Evolutionary conservation across 495 filamentous ascomycete species (phyloP).

Genomic region (Bombardia bombarda): DNA sequence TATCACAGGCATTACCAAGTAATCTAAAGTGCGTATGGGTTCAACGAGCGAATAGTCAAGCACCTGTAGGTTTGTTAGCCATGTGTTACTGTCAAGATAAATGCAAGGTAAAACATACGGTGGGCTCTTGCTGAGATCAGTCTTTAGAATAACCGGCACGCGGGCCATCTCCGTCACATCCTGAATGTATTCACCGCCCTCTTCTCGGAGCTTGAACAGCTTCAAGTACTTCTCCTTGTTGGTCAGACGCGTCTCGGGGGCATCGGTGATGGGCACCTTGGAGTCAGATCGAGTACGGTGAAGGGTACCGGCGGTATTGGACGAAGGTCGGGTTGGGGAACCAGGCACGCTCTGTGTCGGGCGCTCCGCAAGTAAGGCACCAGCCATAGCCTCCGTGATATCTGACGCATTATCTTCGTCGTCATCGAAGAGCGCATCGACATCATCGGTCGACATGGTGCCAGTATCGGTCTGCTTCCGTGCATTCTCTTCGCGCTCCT

Average conservation of each 20-base stretch:
- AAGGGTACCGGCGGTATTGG: slow-evolving; percentile 57
- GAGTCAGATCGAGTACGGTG: slow-evolving; percentile 89
- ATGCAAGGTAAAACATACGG: slow-evolving; percentile 59
- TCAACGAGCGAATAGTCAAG: slow-evolving; percentile 93
- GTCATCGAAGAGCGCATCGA: slow-evolving; percentile 88
- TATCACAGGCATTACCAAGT: not conserved
- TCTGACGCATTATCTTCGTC: slow-evolving; percentile 87
- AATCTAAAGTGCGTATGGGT: slow-evolving; percentile 81
- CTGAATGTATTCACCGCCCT: slow-evolving; percentile 92
- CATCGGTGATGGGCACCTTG: slow-evolving; percentile 69
- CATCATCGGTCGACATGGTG: slow-evolving; percentile 81
- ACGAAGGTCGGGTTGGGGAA: slow-evolving; percentile 74
- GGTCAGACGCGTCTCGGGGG: slow-evolving; percentile 66
- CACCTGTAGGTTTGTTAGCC: slow-evolving; percentile 56
- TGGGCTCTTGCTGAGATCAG: slow-evolving; percentile 95
- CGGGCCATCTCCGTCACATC: slow-evolving; percentile 96
- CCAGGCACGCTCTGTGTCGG: slow-evolving; percentile 95
- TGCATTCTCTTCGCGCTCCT: slow-evolving; percentile 78
- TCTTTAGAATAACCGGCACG: slow-evolving; percentile 95
- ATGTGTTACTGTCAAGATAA: not conserved
- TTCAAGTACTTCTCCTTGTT: slow-evolving; percentile 96
- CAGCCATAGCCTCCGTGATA: slow-evolving; percentile 73
- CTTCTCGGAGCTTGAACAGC: slow-evolving; percentile 82
- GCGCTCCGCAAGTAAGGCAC: slow-evolving; percentile 76
- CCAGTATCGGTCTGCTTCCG: slow-evolving; percentile 89